These are phyloP conservation scores for Pezicula rhizophila DNA, from an alignment of 2,329 filamentous ascomycete genomes.

Conservation along the genomic window DNA sequence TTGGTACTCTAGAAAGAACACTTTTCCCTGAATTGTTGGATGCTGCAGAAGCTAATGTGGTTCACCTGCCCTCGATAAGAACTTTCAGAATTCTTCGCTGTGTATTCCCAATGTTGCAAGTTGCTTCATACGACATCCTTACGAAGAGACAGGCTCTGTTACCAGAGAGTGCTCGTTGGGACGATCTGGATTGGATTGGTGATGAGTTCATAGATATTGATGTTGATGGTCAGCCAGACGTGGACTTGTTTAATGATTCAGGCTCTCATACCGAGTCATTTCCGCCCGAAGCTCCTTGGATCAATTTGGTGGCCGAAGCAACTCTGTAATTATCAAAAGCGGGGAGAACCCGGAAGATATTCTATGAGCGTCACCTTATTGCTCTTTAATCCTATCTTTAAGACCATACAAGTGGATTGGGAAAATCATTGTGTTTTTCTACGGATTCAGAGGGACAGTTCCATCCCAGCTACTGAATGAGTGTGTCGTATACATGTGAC, in stretches of 20 bases:
- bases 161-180: neutral
- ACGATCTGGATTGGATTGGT: slow-evolving; percentile 1
- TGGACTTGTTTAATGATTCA: neutral
- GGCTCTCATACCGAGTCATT: neutral
- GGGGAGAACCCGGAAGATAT: neutral
- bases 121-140: neutral
- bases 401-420: too few relatives aligned
- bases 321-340: neutral
- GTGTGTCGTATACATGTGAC: too few relatives aligned
- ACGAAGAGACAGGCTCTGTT: neutral
- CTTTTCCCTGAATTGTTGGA: neutral
- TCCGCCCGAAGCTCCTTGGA: neutral
- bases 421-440: too few relatives aligned
- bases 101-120: neutral
- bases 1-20: neutral
- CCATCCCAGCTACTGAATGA: too few relatives aligned
- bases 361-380: too few relatives aligned
- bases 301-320: neutral
- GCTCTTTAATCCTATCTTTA: too few relatives aligned
- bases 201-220: neutral
- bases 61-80: neutral
- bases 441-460: too few relatives aligned
- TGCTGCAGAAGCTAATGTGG: neutral
- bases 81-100: neutral
- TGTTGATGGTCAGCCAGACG: neutral